A percentile compares a stretch with the other conserved stretches of the same genome.
These are phyloP conservation scores for Aspergillus ochraceoroseus DNA, from an alignment of 2,329 filamentous ascomycete species.

Conservation along the genomic window DNA sequence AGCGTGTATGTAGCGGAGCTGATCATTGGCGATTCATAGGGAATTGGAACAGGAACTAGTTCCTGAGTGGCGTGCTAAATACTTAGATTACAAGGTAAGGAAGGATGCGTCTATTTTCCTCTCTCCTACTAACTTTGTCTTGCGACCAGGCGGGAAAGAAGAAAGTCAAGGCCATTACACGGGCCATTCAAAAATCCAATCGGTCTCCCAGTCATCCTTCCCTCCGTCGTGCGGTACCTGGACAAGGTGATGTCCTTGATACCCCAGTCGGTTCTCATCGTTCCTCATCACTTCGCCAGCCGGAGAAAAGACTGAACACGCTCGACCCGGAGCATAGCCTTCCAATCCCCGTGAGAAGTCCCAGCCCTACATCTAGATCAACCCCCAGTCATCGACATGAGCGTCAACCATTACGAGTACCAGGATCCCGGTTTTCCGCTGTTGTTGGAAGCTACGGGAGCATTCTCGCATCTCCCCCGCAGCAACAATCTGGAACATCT, in stretches of 20 bases:
- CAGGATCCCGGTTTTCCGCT: slow-evolving; percentile 34
- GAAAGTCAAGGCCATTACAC: slow-evolving; percentile 74
- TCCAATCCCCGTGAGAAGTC: slow-evolving; percentile 16
- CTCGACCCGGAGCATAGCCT: slow-evolving; percentile 15
- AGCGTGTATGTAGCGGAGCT: slow-evolving; percentile 18
- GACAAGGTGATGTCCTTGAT: slow-evolving; percentile 15
- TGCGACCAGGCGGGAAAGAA: slow-evolving; percentile 67
- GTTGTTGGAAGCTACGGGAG: slow-evolving; percentile 57
- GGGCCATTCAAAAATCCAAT: slow-evolving; percentile 61
- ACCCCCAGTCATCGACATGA: slow-evolving; percentile 39
- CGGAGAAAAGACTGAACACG: slow-evolving; percentile 22
- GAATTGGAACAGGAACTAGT: slow-evolving; percentile 84
- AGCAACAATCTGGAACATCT: slow-evolving; percentile 27
- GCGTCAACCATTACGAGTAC: slow-evolving; percentile 33
- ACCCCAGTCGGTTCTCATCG: slow-evolving; percentile 14
- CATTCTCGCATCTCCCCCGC: slow-evolving; percentile 54
- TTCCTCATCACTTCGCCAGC: slow-evolving; percentile 18
- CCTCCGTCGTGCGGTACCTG: slow-evolving; percentile 28
- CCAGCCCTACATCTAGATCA: slow-evolving; percentile 30
- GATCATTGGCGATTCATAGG: slow-evolving; percentile 35
- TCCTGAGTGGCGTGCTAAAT: slow-evolving; percentile 92
- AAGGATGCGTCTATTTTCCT: neutral
- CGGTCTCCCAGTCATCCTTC: slow-evolving; percentile 46
- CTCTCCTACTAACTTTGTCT: slow-evolving; percentile 13
- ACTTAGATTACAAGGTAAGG: slow-evolving; percentile 81